Base-by-base conservation (phyloP, 805 yeast genomes). In the Cyberlindnera americana region DNA sequence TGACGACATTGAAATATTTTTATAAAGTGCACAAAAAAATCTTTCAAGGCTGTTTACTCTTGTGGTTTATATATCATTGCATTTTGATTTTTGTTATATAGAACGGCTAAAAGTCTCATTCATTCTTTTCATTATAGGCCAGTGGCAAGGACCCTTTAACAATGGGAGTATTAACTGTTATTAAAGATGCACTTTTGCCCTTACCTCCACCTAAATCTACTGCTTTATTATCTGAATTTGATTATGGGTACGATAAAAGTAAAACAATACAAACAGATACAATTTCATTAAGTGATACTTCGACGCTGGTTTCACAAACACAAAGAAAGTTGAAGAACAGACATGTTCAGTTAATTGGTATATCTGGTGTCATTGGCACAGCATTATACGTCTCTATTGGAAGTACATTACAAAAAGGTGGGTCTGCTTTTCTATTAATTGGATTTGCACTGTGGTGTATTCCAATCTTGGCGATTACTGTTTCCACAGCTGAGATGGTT, bases 351-450 rank as follows among this genome's bases (percentile, higher is more conserved):
- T 68, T 86, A 38, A 78, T 86, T 45, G 83, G 87, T 11, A 80
- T 86, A 18, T 88, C 91, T 15, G 93, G 91, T 37, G 81, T 87
- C 28, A 82, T 85, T 48, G 95, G 95, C 28, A 81, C 91, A 2
- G 91, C 85, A 8, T 64, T 85, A 6, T 85, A 85, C 49, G 88
- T 83, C 5, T 74, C 86, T 19, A 81, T 83, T 40, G 89, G 89
- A 12, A 61, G 68, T 34, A 83, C 78, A 1, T 62, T 86, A 22
- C 66, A 72, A 22, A 67, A 71, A 31, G 89, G 84, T 36, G 95
- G 95, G 1, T 83, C 91, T 0, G 83, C 76, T 6, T 76, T 75
- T 32, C 63, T 85, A 33, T 60, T 86, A n/a, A 55, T 85, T 4
- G 81, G 80, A 0, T 85, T 82, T 54, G 57, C 75, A 1, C 40